Conservation (phyloP, 208 protist genomes). For the Trypanosoma caninum region DNA sequence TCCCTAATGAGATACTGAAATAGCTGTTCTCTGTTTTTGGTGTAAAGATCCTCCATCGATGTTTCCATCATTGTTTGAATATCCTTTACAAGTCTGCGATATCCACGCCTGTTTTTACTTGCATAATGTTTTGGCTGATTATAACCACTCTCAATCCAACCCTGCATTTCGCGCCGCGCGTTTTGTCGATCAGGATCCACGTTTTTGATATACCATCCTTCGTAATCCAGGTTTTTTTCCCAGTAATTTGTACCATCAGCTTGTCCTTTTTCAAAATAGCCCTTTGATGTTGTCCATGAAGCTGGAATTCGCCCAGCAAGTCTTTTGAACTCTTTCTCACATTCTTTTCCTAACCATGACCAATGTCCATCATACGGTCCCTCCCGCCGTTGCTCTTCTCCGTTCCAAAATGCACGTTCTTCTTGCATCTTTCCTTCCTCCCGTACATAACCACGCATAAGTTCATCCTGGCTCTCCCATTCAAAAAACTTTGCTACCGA, state of each 20-base stretch:
- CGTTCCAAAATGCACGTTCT: slow-evolving; percentile 84
- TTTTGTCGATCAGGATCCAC: slow-evolving; percentile 85
- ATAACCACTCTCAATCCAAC: slow-evolving; percentile 84
- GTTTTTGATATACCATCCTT: slow-evolving; percentile 91
- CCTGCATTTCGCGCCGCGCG: slow-evolving; percentile 75
- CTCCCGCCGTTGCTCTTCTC: slow-evolving; percentile 81
- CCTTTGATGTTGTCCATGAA: slow-evolving; percentile 80
- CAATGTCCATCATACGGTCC: slow-evolving; percentile 86
- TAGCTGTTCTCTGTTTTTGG: slow-evolving; percentile 81
- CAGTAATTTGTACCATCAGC: slow-evolving; percentile 88
- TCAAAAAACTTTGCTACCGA: slow-evolving; percentile 84
- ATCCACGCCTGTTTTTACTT: slow-evolving; percentile 88
- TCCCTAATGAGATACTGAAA: slow-evolving; percentile 90
- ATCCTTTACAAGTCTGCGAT: slow-evolving; percentile 87
- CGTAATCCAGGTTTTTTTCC: slow-evolving; percentile 92
- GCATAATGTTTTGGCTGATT: slow-evolving; percentile 89
- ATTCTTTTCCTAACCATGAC: slow-evolving; percentile 80
- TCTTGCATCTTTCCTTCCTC: slow-evolving; percentile 76
- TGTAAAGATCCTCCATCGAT: slow-evolving; percentile 90
- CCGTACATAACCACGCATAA: slow-evolving; percentile 63
- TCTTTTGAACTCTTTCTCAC: slow-evolving; percentile 78
- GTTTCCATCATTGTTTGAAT: slow-evolving; percentile 88
- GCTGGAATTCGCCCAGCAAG: slow-evolving; percentile 76
- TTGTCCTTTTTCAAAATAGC: slow-evolving; percentile 82
- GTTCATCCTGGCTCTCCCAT: slow-evolving; percentile 63